Percentiles rank a stretch among this genome's conserved stretches.
These are phyloP conservation scores for Wickerhamiella lipophila DNA, from an alignment of 805 yeast species.

Conservation along the genomic window DNA sequence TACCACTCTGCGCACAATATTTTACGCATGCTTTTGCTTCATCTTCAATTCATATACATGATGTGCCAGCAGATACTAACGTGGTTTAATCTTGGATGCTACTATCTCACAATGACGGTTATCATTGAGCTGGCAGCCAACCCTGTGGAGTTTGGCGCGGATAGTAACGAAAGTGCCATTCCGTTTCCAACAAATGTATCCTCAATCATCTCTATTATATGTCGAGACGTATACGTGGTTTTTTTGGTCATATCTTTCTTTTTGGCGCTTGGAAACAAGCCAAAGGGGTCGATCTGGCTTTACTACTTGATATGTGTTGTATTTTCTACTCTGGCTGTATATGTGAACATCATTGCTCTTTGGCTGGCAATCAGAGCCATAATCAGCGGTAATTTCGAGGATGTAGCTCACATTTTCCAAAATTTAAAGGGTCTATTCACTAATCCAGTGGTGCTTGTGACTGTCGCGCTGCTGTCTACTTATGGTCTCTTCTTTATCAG, in stretches of 20 bases:
- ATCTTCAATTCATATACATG: conserved; percentile 45
- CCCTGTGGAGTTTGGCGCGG: conserved; percentile 33
- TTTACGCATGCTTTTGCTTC: conserved; percentile 39
- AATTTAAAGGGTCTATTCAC: conserved; percentile 24
- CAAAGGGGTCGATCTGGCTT: conserved; percentile 45
- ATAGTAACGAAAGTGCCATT: conserved; percentile 31
- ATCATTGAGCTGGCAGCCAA: conserved; percentile 38
- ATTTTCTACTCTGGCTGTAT: conserved; percentile 49
- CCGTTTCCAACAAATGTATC: conserved; percentile 27
- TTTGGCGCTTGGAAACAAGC: conserved; percentile 51
- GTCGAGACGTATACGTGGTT: conserved; percentile 44
- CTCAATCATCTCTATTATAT: conserved; percentile 37
- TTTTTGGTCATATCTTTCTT: conserved; percentile 48
- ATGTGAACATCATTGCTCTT: conserved; percentile 46
- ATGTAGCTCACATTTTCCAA: conserved; percentile 22
- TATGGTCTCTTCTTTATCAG: conserved; percentile 49
- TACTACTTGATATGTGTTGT: conserved; percentile 42
- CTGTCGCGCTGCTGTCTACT: conserved; percentile 48
- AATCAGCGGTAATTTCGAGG: conserved; percentile 23
- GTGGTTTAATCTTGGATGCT: conserved; percentile 54
- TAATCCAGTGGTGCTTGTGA: conserved; percentile 40
- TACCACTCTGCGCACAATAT: conserved; percentile 44
- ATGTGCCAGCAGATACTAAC: conserved; percentile 41
- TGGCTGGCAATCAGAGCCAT: conserved; percentile 43
- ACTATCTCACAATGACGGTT: conserved; percentile 49